A percentile compares a stretch with the other conserved stretches of the same genome.
Conservation (phyloP, 768 basidiomycete species). For the Phlebiopsis gigantea region DNA sequence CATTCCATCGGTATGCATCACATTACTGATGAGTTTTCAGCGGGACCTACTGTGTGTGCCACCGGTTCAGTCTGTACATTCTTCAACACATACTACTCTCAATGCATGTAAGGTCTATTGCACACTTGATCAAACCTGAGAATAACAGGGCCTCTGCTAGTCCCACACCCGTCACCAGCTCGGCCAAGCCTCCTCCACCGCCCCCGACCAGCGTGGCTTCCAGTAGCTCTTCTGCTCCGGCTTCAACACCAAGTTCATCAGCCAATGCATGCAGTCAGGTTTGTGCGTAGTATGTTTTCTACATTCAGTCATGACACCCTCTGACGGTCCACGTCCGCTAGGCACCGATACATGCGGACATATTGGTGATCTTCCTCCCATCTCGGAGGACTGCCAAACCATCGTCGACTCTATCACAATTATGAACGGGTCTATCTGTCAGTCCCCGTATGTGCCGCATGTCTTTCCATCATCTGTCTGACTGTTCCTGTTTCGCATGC, state of each 20-base stretch:
- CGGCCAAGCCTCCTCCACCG: neutral
- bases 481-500: neutral
- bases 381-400: constrained; percentile 13
- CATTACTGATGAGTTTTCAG: neutral
- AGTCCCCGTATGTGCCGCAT: neutral
- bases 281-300: neutral
- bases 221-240: neutral
- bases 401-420: constrained; percentile 17
- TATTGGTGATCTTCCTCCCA: constrained; percentile 15
- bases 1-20: neutral
- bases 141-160: neutral
- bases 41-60: neutral
- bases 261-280: neutral
- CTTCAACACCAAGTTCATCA: neutral
- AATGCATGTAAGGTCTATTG: constrained; percentile 4
- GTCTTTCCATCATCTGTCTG: neutral
- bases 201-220: neutral
- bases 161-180: neutral
- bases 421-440: constrained; percentile 14
- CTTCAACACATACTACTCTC: constrained; percentile 9
- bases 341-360: constrained; percentile 15
- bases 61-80: neutral
- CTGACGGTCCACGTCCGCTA: neutral
- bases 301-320: neutral
- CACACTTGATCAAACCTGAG: neutral